Base-by-base conservation (phyloP, 345 rosid genomes). In the Microcos paniculata region DNA sequence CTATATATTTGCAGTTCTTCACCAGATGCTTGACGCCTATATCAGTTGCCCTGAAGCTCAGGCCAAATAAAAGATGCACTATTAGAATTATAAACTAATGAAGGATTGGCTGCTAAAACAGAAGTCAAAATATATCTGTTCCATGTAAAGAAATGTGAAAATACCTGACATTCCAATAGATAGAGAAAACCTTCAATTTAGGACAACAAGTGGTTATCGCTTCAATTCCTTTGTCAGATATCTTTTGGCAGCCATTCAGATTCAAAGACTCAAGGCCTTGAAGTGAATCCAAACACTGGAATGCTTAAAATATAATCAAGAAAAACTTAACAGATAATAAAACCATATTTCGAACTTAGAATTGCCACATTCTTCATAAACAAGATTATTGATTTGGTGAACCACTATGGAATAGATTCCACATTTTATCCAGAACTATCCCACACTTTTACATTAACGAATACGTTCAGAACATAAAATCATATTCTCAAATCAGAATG, bases 91-190 rank as follows among this genome's bases (percentile, higher is more conserved):
- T 67, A 24, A 67, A 15, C 15, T 67, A 24, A 67, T 24, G 71
- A 67, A 67, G 15, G 13, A 67, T 67, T 67, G 35, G 40, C 46
- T 46, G 15, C 10, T 28, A 48, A 23, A 66, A 52, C n/a, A 51
- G 65, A 75, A 65, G 51, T 55, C 64, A 43, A 7, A 77, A 18
- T 38, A 75, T 35, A 30, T 23, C 62, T 9, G n/a, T n/a, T 45
- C 30, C 48, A 43, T 48, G 68, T 61, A 64, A 30, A 31, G 42
- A 52, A 78, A 62, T 57, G 65, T 51, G 63, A 73, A 70, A 76
- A 52, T 87, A 95, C 99, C 98, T 93, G 65, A 92, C 96, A 65
- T 95, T 95, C 98, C 98, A 95, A 82, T 95, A 95, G 42, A 92
- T 84, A 76, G 98, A 92, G 42, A 95, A 84, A 64, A 84, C 81